Evolutionary conservation across 1,284 basidiomycete genomes (phyloP).

Genomic region (Fomitopsis palustris): DNA sequence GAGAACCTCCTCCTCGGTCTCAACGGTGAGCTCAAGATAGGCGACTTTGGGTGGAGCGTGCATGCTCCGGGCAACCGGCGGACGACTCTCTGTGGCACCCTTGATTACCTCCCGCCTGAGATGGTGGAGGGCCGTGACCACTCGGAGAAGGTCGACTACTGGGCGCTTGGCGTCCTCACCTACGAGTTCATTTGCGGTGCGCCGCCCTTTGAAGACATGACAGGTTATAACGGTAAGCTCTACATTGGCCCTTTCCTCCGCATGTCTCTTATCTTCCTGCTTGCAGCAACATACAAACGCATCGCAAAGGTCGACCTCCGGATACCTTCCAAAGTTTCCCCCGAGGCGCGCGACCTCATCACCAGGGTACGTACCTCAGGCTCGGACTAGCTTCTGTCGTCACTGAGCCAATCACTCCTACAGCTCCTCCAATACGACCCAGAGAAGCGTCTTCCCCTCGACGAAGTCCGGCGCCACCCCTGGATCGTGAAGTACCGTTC

Average conservation of each 20-base stretch:
- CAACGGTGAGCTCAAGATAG: conserved; percentile 97
- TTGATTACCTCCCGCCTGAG: conserved; percentile 97
- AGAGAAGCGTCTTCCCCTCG: conserved; percentile 76
- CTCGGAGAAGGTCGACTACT: conserved; percentile 89
- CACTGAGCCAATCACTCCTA: not conserved
- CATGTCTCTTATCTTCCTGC: not conserved
- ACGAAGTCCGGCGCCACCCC: conserved; percentile 82
- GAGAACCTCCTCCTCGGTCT: conserved; percentile 95
- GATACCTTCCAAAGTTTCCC: conserved; percentile 64
- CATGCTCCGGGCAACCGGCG: conserved; percentile 92
- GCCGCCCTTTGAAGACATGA: conserved; percentile 92
- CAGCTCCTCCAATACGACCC: conserved; percentile 90
- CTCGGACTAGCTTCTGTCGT: not conserved
- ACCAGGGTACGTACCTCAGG: conserved; percentile 36
- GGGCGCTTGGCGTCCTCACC: conserved; percentile 95
- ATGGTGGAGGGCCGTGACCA: conserved; percentile 94
- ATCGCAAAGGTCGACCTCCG: conserved; percentile 83
- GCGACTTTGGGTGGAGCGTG: conserved; percentile 98
- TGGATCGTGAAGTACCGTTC: conserved; percentile 87
- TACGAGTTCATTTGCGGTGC: conserved; percentile 94
- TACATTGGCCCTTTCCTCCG: not conserved
- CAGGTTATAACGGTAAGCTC: conserved; percentile 66
- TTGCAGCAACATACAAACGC: conserved; percentile 78
- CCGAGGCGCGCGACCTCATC: conserved; percentile 69
- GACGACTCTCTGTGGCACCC: conserved; percentile 90